Base-by-base conservation (phyloP, 2,329 filamentous ascomycete species). In the Atkinsonella hypoxylon region DNA sequence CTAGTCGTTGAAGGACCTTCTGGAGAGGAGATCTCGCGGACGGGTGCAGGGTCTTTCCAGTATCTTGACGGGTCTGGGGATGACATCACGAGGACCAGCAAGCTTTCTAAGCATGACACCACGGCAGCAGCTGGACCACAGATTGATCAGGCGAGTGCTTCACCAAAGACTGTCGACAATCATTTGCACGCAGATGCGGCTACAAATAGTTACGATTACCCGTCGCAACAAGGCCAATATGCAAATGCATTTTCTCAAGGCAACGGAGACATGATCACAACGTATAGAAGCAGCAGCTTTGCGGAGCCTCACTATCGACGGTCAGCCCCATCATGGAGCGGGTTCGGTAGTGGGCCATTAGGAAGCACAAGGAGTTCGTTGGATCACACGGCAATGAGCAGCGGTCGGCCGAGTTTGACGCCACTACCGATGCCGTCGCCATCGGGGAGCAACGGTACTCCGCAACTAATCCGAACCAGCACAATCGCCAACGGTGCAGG, bases 401-500 rank as follows among this genome's bases (percentile, higher is more conserved):
- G 54, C 7, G 62, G 61, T 12, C 70, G 77, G 20, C 67, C 74
- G 1, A 70, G 67, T 50, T 59, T 78, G 56, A 71, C 74, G 30
- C 66, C 74, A 9, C 60, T 77, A n/a, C 69, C 76, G 40, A 70
- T 75, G 53, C 71, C 75, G 1, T 65, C 71, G 0, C 2, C 26
- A 8, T 64, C 69, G 1, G 64, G 63, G 22, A 62, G 53, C 7
- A 61, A 46, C 48, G 61, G 60, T 6, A 58, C 69, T 4, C 77
- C 78, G 1, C 69, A 73, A 55, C 71, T 81, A 2, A 70, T 79
- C 20, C 71, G 78, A 36, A 81, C 78, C 3, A 81, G 77, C 64
- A 79, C 75, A 1, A 67, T 79, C 13, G 63, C 66, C 39, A 64
- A 65, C 51, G 67, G 67, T 12, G 61, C 60, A 51, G 54, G 65